Evolutionary conservation across 257 asterid species (phyloP).

Genomic region (Anisodus tanguticus): DNA sequence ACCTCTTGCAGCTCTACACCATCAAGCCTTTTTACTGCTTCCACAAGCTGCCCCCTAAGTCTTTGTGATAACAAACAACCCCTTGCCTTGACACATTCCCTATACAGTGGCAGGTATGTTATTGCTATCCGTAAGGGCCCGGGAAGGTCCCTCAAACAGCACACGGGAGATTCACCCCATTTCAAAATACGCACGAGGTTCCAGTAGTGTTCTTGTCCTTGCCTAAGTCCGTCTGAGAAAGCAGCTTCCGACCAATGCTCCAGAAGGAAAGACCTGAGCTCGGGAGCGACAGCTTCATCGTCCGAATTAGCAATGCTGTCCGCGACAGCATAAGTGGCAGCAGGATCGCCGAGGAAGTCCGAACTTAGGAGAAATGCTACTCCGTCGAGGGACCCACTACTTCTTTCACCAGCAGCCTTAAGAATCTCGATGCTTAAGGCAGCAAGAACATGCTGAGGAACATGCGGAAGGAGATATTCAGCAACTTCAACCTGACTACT

Average conservation of each 20-base stretch:
- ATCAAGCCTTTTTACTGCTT: conserved; percentile 70
- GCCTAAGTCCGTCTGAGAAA: conserved; percentile 57
- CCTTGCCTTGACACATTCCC: conserved; percentile 80
- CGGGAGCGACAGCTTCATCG: conserved; percentile 81
- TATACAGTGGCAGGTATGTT: conserved; percentile 90
- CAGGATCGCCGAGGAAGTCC: conserved; percentile 80
- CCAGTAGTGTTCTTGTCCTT: conserved; percentile 65
- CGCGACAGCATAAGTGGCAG: conserved; percentile 86
- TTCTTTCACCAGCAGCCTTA: conserved; percentile 94
- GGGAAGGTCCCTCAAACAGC: conserved; percentile 71
- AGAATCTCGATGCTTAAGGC: conserved; percentile 92
- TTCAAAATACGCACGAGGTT: conserved; percentile 64
- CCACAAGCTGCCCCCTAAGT: conserved; percentile 82
- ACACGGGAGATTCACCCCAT: conserved; percentile 73
- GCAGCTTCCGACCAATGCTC: conserved; percentile 93
- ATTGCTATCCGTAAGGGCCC: conserved; percentile 82
- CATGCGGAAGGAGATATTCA: conserved; percentile 88
- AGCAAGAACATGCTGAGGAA: conserved; percentile 91
- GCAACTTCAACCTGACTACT: conserved; percentile 85
- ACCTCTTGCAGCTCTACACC: conserved; percentile 64
- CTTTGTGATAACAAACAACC: conserved; percentile 78
- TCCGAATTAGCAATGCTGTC: conserved; percentile 82
- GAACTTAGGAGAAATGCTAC: conserved; percentile 88
- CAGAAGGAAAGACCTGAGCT: conserved; percentile 63
- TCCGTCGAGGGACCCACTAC: conserved; percentile 91